phyloP scores from a whole-genome alignment of 2,329 filamentous ascomycete species.

The Penicillium griseofulvum region DNA sequence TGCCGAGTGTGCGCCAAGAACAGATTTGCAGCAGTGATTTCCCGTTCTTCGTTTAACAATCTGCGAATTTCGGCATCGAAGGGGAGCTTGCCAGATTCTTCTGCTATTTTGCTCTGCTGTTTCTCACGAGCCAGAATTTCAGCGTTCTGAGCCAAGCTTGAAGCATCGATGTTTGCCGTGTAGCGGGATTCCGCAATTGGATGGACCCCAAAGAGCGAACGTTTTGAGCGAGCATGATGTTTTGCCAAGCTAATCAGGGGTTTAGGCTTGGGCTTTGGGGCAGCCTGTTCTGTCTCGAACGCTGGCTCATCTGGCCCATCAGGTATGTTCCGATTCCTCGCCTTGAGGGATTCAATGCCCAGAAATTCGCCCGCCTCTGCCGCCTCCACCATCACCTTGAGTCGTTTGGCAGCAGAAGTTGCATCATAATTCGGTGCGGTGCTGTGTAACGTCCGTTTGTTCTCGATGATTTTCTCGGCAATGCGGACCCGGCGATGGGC shows the following conservation, averaged over 20 bases:
- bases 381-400: slow-evolving; percentile 44
- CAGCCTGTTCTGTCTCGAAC: background rate
- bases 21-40: slow-evolving; percentile 38
- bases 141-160: slow-evolving; percentile 2
- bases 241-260: slow-evolving; percentile 3
- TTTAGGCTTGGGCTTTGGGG: background rate
- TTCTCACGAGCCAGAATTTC: slow-evolving; percentile 13
- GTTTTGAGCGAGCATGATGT: slow-evolving; percentile 1
- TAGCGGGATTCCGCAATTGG: background rate
- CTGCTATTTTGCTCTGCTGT: slow-evolving; percentile 4
- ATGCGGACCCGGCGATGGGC: slow-evolving; percentile 40
- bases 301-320: slow-evolving; percentile 3
- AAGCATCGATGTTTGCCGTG: background rate
- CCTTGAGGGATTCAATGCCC: slow-evolving; percentile 38
- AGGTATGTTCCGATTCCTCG: slow-evolving; percentile 18
- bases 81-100: slow-evolving; percentile 5
- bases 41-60: slow-evolving; percentile 27
- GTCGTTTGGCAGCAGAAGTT: slow-evolving; percentile 34
- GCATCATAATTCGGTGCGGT: slow-evolving; percentile 45
- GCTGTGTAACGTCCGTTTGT: slow-evolving; percentile 43
- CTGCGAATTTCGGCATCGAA: slow-evolving; percentile 23
- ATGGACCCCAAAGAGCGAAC: background rate
- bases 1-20: slow-evolving; percentile 25
- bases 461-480: slow-evolving; percentile 45
- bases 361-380: slow-evolving; percentile 46